A percentile compares a stretch with the other conserved stretches of the same genome.
phyloP scores from a whole-genome alignment of 2,329 filamentous ascomycete genomes.

The Aulographum hederae region DNA sequence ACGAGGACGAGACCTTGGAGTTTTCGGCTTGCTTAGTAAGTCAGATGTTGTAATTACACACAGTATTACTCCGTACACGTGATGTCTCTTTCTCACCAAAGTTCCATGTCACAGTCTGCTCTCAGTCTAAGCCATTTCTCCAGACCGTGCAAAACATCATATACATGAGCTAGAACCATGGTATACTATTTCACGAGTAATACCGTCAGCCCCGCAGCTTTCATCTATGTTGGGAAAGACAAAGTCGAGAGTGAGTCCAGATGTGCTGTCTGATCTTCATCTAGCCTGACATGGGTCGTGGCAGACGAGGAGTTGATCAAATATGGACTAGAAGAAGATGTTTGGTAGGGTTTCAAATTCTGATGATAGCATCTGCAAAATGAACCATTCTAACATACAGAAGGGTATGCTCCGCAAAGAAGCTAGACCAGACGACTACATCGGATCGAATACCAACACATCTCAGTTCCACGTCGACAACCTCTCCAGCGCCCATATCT shows the following conservation, averaged over 20 bases:
- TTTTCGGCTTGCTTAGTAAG: no score
- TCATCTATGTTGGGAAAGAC: slow-evolving; percentile 94
- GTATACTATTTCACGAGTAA: slow-evolving; percentile 93
- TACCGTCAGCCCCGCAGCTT: slow-evolving; percentile 62
- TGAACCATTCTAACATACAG: background rate
- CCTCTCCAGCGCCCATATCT: slow-evolving; percentile 89
- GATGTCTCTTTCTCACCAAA: no score
- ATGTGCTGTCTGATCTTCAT: background rate
- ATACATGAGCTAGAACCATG: no score
- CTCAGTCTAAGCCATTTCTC: no score
- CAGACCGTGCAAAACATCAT: no score
- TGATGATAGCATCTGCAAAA: slow-evolving; percentile 1
- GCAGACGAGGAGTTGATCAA: slow-evolving; percentile 93
- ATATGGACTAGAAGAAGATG: slow-evolving; percentile 83
- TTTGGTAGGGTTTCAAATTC: slow-evolving; percentile 46
- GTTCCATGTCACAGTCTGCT: no score
- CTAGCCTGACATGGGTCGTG: background rate
- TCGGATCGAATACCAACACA: no score
- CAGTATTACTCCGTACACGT: no score
- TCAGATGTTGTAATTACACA: no score
- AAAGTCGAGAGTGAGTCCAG: slow-evolving; percentile 81
- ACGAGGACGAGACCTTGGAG: no score
- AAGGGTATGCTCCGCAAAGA: slow-evolving; percentile 4
- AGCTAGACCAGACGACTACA: no score
- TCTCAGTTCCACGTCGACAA: slow-evolving; percentile 96